Base-by-base conservation (phyloP, 2,329 filamentous ascomycete genomes). In the Magnaporthales sp. region DNA sequence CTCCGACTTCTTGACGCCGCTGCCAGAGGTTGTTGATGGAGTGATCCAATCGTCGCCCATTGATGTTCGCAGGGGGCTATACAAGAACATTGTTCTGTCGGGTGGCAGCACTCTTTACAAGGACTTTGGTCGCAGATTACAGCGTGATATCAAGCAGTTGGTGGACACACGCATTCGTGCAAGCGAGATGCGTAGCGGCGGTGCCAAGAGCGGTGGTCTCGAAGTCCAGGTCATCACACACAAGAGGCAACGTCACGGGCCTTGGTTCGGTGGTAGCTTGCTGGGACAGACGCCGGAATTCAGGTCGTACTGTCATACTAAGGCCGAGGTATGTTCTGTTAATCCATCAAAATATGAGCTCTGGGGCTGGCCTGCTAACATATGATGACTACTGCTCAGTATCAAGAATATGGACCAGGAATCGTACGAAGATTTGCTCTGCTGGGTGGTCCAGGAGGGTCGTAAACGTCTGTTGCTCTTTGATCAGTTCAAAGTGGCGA, bases 51-150 rank as follows among this genome's bases (percentile, higher is more conserved):
- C 93, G 67, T 97, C 94, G 38, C 95, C 95, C 58, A 99, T 99
- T 73, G 95, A 99, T 75, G 96, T 99, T 62, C 91, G 95, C 75
- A 89, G 95, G 80, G 95, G 95, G 58, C 85, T 99, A 51, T 99
- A 99, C 87, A 99, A 99, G 88, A 99, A 99, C 81, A 99, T 99
- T 80, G 95, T 99, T 46, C 84, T 99, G 51, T 98, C 94, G 3
- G 95, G 95, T 76, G 95, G 95, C 73, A 97, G 93, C 72, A 99
- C 95, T 26, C 83, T 99, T 69, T 99, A 98, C 86, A 97, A 98
- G 80, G 93, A 99, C 80, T 99, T 99, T 79, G 95, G 95, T 29
- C 89, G 95, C 71, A 88, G 95, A 76, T 84, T 99, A 82, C 96
- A 99, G 81, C 89, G 95, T 76, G 96, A 99, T 76, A 99, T 99